Conservation (phyloP, 768 basidiomycete genomes). For the Russula olivacea region DNA sequence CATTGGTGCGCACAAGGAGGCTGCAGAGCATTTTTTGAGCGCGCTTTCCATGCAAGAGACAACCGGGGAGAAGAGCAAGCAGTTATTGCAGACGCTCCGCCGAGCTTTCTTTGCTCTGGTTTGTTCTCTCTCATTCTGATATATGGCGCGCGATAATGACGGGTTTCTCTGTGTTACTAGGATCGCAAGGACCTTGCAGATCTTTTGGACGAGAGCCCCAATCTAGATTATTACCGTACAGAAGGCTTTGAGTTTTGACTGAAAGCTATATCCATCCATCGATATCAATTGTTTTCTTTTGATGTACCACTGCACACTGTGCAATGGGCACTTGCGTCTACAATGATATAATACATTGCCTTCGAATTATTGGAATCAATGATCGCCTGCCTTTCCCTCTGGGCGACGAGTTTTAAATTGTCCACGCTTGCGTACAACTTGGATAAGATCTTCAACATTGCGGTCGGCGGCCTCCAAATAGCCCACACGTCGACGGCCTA, state of each 20-base stretch:
- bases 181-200: slow-evolving; percentile 79
- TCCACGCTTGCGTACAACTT: slow-evolving; percentile 53
- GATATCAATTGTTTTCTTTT: not conserved
- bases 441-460: slow-evolving; percentile 50
- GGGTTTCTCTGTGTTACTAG: slow-evolving; percentile 36
- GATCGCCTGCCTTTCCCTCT: slow-evolving; percentile 56
- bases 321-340: slow-evolving; percentile 7
- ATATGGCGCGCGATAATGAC: slow-evolving; percentile 4
- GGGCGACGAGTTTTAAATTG: slow-evolving; percentile 67
- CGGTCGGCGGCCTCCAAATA: slow-evolving; percentile 32
- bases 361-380: slow-evolving; percentile 22
- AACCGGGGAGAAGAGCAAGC: slow-evolving; percentile 66
- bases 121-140: slow-evolving; percentile 23
- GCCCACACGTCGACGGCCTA: slow-evolving; percentile 33
- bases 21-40: slow-evolving; percentile 90
- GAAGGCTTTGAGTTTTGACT: slow-evolving; percentile 85
- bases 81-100: slow-evolving; percentile 86
- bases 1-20: slow-evolving; percentile 91
- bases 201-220: slow-evolving; percentile 55
- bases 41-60: slow-evolving; percentile 76
- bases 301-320: not conserved
- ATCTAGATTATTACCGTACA: slow-evolving; percentile 66
- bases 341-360: not conserved
- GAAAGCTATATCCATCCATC: not conserved
- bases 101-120: slow-evolving; percentile 81